These are phyloP conservation scores for Millerozyma miso DNA, from an alignment of 805 yeast species.

Conservation along the genomic window DNA sequence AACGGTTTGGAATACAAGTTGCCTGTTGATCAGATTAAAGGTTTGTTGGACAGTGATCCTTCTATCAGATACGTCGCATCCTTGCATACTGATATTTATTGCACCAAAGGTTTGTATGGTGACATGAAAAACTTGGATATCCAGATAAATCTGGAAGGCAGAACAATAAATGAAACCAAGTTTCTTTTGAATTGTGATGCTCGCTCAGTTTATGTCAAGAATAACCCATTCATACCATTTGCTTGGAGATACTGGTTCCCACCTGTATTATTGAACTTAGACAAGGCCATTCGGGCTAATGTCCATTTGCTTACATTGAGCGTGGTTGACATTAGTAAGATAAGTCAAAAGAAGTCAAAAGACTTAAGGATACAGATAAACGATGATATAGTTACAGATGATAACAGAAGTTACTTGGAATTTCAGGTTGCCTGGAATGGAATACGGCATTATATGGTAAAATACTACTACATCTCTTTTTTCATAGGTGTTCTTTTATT, in stretches of 20 bases:
- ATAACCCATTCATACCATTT: conserved; percentile 33
- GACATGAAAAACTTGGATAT: conserved; percentile 11
- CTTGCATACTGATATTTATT: conserved; percentile 21
- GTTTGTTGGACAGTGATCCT: conserved; percentile 7
- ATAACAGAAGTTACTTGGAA: conserved; percentile 11
- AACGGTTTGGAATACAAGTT: not conserved
- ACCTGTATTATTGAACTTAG: conserved; percentile 21
- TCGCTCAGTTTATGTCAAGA: conserved; percentile 21
- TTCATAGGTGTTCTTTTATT: conserved; percentile 33
- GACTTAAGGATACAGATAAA: not conserved
- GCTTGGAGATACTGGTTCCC: conserved; percentile 34
- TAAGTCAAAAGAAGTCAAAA: not conserved
- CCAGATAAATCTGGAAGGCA: conserved; percentile 6
- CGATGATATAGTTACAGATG: conserved; percentile 12
- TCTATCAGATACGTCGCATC: conserved; percentile 16
- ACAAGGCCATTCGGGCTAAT: conserved; percentile 10
- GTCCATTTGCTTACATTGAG: not conserved
- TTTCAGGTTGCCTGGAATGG: conserved; percentile 39
- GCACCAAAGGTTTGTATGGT: conserved; percentile 16
- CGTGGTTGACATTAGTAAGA: not conserved
- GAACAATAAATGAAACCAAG: conserved; percentile 6
- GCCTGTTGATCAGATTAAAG: not conserved
- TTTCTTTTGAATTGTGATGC: conserved; percentile 26
- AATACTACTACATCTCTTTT: conserved; percentile 29
- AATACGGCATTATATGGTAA: conserved; percentile 35